phyloP scores from a whole-genome alignment of 306 rosid genomes.

The Quercus berberidifolia region DNA sequence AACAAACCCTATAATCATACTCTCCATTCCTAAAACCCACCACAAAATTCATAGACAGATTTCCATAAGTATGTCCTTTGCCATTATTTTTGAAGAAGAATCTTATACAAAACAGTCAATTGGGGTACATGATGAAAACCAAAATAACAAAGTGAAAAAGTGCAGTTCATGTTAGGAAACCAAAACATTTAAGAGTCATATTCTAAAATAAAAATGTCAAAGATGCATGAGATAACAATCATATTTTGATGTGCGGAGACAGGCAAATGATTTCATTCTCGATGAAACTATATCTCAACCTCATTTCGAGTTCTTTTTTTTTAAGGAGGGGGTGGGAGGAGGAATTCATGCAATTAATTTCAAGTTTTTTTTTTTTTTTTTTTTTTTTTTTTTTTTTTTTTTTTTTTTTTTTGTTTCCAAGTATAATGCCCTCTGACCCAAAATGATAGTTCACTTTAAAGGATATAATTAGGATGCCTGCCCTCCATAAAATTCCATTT shows the following conservation, averaged over 20 bases:
- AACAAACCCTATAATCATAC: too few relatives aligned
- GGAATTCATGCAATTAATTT: too few relatives aligned
- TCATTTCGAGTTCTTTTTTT: background rate
- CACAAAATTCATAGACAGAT: too few relatives aligned
- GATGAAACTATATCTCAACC: background rate
- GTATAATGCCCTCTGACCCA: background rate
- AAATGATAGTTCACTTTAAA: background rate
- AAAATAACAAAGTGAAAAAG: too few relatives aligned
- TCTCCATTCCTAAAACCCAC: too few relatives aligned
- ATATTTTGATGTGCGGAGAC: background rate
- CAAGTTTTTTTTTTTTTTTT: too few relatives aligned
- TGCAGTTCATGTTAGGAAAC: background rate
- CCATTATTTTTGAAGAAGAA: too few relatives aligned
- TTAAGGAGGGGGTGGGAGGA: background rate
- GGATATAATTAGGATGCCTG: background rate
- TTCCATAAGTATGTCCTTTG: too few relatives aligned
- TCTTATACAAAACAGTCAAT: too few relatives aligned
- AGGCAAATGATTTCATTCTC: background rate
- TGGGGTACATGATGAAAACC: too few relatives aligned
- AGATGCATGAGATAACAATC: background rate
- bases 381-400: too few relatives aligned
- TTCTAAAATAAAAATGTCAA: background rate
- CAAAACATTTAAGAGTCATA: background rate
- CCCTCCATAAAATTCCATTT: background rate
- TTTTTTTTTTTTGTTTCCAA: too few relatives aligned